These are phyloP conservation scores for Blastocystis sp. DNA, from an alignment of 352 stramenopile species.

Conservation along the genomic window DNA sequence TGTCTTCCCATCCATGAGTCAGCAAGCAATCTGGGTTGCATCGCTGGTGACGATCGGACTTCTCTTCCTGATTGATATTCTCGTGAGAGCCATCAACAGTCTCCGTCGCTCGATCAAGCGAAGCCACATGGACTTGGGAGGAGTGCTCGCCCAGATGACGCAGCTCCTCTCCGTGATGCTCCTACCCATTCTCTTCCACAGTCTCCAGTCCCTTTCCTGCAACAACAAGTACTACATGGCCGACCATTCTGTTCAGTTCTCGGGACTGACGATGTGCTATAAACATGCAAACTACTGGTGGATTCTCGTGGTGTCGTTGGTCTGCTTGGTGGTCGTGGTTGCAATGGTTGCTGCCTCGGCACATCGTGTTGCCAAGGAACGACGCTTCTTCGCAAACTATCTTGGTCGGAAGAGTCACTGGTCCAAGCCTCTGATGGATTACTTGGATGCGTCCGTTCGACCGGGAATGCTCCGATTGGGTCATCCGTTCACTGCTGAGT, in stretches of 20 bases:
- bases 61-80: neutral
- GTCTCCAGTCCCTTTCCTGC: conserved; percentile 18
- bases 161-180: neutral
- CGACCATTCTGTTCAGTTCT: neutral
- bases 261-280: neutral
- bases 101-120: neutral
- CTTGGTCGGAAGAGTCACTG: too few relatives aligned
- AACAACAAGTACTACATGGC: conserved; percentile 33
- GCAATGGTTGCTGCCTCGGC: neutral
- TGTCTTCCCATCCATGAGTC: neutral
- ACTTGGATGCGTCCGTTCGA: neutral
- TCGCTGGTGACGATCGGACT: neutral
- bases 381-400: neutral
- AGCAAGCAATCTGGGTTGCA: neutral
- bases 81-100: neutral
- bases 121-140: neutral
- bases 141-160: neutral
- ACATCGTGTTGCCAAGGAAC: neutral
- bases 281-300: neutral
- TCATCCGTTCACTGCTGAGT: neutral
- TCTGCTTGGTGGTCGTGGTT: neutral
- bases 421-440: neutral
- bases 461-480: neutral
- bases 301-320: neutral
- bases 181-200: neutral